Evolutionary conservation across 768 basidiomycete genomes (phyloP), one percentile per base, ranked within the genome.

Genomic region (Podaxis sp.): DNA sequence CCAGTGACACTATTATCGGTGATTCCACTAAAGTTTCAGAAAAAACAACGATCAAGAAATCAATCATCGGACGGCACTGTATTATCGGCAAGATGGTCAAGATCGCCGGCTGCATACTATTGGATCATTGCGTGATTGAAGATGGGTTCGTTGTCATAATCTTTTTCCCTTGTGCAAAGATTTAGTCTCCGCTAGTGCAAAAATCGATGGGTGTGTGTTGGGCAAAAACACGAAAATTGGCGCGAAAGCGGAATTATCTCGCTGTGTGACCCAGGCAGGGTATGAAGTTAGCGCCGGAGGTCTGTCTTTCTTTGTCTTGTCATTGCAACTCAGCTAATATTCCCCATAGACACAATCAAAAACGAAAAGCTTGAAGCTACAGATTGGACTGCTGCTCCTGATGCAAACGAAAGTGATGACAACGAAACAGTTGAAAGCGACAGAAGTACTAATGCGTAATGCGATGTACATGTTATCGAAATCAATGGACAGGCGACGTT

Each of bases 111-210:
- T 95, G 91, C 66, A 84, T 96, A 6, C 72, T 98, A 24, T 80
- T 95, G 66, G 96, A 97, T 70, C 95, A 96, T 69, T 96, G 95
- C 68, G 83, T 91, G 3, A 77, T 98, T 12, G 90, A 84, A 48
- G 94, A 96, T 62, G 93, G 94, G 95, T 94, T 65, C 70, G 86
- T 70, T 5, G 22, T 51, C 17, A 4, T 20, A 17, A 48, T 58
- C 4, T 40, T 56, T 22, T 7, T 33, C 24, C n/a, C 30, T 8
- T 22, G 54, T 28, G 49, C 33, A 26, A 52, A 6, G 60, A 48
- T 36, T 61, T 51, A 62, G 66, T 2, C 44, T 50, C 40, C 50
- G 61, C 22, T 65, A 93, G 91, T 2, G 90, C 84, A 3, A 93
- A 89, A 74, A 73, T 94, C 1, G 91, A 93, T 15, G 85, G 86